phyloP scores from a whole-genome alignment of 1,139 yeast genomes.

The Debaryomyces fabryi region DNA sequence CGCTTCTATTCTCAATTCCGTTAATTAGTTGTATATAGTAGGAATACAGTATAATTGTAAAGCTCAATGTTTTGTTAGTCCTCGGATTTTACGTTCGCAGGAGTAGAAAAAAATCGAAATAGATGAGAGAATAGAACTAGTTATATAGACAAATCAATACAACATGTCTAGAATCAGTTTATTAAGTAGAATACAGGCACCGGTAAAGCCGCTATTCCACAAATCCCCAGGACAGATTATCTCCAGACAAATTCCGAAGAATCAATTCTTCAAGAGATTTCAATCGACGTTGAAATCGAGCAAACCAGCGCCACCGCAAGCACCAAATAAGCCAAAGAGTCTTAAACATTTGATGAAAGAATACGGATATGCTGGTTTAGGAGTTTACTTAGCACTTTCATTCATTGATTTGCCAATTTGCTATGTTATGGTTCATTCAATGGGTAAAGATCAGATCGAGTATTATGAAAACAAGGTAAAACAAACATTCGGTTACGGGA shows the following conservation, averaged over 20 bases:
- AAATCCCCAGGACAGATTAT: conserved; percentile 3
- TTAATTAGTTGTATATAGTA: conserved; percentile 12
- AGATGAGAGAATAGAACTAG: not conserved
- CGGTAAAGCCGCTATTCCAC: not conserved
- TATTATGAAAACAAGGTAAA: conserved; percentile 65
- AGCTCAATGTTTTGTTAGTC: not conserved
- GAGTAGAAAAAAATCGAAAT: not conserved
- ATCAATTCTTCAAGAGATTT: conserved; percentile 19
- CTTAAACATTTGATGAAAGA: conserved; percentile 74
- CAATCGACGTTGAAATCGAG: conserved; percentile 21
- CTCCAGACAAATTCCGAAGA: conserved; percentile 1
- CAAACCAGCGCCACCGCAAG: conserved; percentile 15
- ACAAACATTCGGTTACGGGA: conserved; percentile 59
- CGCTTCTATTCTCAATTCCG: conserved; percentile 62
- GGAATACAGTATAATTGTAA: not conserved
- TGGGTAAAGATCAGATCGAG: conserved; percentile 80
- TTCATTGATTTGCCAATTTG: conserved; percentile 82
- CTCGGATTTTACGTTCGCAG: conserved; percentile 1
- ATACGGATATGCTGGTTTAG: conserved; percentile 91
- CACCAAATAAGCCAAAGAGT: conserved; percentile 44
- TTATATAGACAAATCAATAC: not conserved
- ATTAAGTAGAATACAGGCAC: conserved; percentile 11
- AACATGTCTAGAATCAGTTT: conserved; percentile 17
- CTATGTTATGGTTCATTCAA: conserved; percentile 77
- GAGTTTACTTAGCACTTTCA: conserved; percentile 73